phyloP scores from a whole-genome alignment of 2,329 filamentous ascomycete genomes.

The Colletotrichum lindemuthianum region DNA sequence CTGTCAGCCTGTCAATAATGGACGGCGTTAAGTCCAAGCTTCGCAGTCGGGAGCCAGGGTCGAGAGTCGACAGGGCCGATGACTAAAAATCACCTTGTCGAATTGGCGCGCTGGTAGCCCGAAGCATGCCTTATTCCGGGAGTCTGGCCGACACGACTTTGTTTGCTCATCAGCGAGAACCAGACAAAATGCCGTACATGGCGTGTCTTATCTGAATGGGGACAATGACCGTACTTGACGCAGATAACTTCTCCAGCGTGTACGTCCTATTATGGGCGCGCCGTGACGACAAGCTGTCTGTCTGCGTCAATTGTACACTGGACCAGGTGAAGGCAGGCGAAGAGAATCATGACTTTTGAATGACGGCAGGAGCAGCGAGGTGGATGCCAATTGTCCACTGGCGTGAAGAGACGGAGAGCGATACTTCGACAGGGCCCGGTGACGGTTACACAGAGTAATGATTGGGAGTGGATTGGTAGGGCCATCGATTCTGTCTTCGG shows the following conservation, averaged over 20 bases:
- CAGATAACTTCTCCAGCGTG: too few species aligned
- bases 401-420: conserved; percentile 6
- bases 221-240: background rate
- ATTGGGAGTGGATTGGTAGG: conserved; percentile 10
- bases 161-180: conserved; percentile 10
- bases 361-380: conserved; percentile 26
- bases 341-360: too few species aligned
- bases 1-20: conserved; percentile 31
- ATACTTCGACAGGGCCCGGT: conserved; percentile 8
- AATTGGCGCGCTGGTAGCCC: conserved; percentile 13
- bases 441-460: conserved; percentile 18
- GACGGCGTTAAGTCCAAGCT: conserved; percentile 34
- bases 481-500: conserved; percentile 5
- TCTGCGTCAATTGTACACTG: too few species aligned
- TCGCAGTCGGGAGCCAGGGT: conserved; percentile 11
- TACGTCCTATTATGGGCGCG: too few species aligned
- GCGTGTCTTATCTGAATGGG: conserved; percentile 4
- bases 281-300: too few species aligned
- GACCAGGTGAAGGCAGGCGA: background rate
- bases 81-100: conserved; percentile 10
- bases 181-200: conserved; percentile 23
- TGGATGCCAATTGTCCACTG: conserved; percentile 25
- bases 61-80: conserved; percentile 9
- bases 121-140: conserved; percentile 21
- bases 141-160: background rate